phyloP scores from a whole-genome alignment of 2,329 filamentous ascomycete species.

The Penicillium corylophilum region DNA sequence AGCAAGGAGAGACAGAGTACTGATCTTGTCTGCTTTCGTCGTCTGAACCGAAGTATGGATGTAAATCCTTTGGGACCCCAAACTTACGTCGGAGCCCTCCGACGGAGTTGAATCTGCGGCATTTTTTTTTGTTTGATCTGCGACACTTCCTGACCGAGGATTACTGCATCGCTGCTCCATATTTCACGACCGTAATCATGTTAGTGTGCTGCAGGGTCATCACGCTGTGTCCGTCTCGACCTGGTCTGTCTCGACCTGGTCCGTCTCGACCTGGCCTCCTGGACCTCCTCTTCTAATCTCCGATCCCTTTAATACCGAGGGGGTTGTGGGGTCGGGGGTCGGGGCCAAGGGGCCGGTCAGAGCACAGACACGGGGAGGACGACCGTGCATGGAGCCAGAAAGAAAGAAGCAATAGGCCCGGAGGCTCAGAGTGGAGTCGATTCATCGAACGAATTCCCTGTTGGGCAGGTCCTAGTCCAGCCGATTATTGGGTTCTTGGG shows the following conservation, averaged over 20 bases:
- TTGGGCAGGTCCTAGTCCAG: conserved; percentile 9
- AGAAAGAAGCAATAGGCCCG: conserved; percentile 7
- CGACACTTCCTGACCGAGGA: conserved; percentile 5
- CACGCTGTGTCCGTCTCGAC: too few relatives aligned
- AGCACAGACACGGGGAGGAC: conserved; percentile 23
- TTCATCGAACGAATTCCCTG: conserved; percentile 3
- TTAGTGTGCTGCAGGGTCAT: conserved; percentile 11
- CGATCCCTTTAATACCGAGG: conserved; percentile 5
- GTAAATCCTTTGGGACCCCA: conserved; percentile 6
- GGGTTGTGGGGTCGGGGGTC: conserved; percentile 1
- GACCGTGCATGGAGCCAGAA: conserved; percentile 19
- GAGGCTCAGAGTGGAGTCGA: conserved; percentile 9
- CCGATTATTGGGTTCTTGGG: neutral
- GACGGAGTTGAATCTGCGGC: conserved; percentile 4
- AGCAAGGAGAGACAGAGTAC: neutral
- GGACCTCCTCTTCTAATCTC: conserved; percentile 1
- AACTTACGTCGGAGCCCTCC: conserved; percentile 8
- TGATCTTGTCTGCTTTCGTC: conserved; percentile 11
- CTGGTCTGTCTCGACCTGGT: neutral
- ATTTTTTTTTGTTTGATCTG: neutral
- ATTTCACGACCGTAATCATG: neutral
- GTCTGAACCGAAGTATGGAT: conserved; percentile 15
- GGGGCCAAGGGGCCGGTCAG: neutral
- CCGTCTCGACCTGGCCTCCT: neutral
- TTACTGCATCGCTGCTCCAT: neutral